Percentiles rank a stretch among this genome's conserved stretches.
These are phyloP conservation scores for Rhizopogon vesiculosus DNA, from an alignment of 768 basidiomycete genomes.

Conservation along the genomic window DNA sequence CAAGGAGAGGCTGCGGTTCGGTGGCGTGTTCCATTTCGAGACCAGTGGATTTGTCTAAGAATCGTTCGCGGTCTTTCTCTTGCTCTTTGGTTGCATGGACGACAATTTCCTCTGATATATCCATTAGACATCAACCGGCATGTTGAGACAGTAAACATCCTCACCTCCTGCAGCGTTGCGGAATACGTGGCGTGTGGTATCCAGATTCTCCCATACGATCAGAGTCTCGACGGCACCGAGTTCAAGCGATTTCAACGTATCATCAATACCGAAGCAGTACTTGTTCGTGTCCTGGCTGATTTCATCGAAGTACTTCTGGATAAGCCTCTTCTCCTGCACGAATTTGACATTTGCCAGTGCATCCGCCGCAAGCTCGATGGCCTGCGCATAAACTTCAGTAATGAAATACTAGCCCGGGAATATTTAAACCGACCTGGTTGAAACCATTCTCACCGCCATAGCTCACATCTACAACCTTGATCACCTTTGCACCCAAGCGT, in stretches of 20 bases:
- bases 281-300: constrained; percentile 96
- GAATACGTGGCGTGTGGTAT: constrained; percentile 81
- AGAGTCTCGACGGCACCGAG: constrained; percentile 96
- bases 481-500: constrained; percentile 83
- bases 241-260: constrained; percentile 94
- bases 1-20: constrained; percentile 85
- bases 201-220: constrained; percentile 98
- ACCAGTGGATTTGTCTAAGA: constrained; percentile 91
- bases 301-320: constrained; percentile 98
- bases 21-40: constrained; percentile 88
- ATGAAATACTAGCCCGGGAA: neutral
- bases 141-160: constrained; percentile 10
- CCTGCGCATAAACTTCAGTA: constrained; percentile 40
- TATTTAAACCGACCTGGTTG: constrained; percentile 73
- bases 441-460: constrained; percentile 99
- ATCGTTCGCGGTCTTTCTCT: constrained; percentile 92
- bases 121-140: neutral
- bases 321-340: constrained; percentile 97
- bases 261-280: constrained; percentile 97
- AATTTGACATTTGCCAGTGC: constrained; percentile 98
- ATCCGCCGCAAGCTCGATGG: constrained; percentile 95
- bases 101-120: constrained; percentile 68
- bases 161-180: constrained; percentile 89
- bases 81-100: constrained; percentile 76
- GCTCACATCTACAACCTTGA: constrained; percentile 97